Base-by-base conservation (phyloP, 192 early-diverging fungal species). In the Coemansia sp. region DNA sequence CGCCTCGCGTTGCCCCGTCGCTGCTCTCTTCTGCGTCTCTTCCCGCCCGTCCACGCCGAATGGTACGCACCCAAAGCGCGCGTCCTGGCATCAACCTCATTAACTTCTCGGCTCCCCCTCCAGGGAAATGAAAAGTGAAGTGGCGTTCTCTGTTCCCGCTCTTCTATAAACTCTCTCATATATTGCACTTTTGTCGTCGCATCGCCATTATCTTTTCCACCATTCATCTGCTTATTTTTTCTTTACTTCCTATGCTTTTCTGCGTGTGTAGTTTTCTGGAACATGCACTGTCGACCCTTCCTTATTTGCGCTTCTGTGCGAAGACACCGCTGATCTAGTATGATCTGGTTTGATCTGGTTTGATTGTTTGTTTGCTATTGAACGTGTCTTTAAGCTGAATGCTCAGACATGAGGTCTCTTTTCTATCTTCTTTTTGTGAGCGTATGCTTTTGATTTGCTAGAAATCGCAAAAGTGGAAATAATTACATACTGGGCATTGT, bases 21-120 rank as follows among this genome's bases (percentile, higher is more conserved):
- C 36, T 62, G 21, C 64, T 72, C 41, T 71, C 77, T 11, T 61
- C 74, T 1, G 59, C 71, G 39, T 69, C 73, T 59, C 57, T 82
- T 51, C 74, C 79, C 10, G 55, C 61, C 16, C 52, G 71, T 16
- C 54, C 68, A 0, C 59, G 67, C 37, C 52, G 71, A 9, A 48
- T 82, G 52, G 70, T 51, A 2, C 71, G 79, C 45, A 76, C 79
- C 21, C 79, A 82, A 68, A 82, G 79, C 46, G 79, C 79, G 0
- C 67, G 79, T 0, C 79, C 79, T 18, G 74, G 79, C 18, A 67
- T 82, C 63, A 76, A 69, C 51, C 42, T 64, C 18, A 61, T 82
- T n/a, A 67, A 76, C 65, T 82, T 82, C 68, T 26, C 51, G 51
- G 21, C 51, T 10, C 51, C 8, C 9, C 51, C 51, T 54, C 6